Evolutionary conservation across 495 filamentous ascomycete species (phyloP).

Genomic region (Tirmania nivea): DNA sequence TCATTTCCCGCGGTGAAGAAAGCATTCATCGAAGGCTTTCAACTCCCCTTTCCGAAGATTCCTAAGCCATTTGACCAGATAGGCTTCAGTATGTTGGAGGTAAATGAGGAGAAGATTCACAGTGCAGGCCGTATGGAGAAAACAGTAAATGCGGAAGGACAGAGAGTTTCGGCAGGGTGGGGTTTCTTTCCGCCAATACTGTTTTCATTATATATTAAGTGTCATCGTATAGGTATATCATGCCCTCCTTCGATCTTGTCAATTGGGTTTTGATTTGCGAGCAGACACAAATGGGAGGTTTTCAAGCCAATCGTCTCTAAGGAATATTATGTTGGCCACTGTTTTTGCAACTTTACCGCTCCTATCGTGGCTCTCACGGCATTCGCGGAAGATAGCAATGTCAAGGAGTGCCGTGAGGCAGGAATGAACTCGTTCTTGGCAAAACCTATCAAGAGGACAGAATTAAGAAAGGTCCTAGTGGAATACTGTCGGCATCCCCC

Average conservation of each 20-base stretch:
- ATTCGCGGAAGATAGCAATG: constrained; percentile 74
- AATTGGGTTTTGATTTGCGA: constrained; percentile 71
- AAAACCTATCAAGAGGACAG: constrained; percentile 69
- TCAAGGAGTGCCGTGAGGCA: constrained; percentile 44
- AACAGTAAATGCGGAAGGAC: constrained; percentile 31
- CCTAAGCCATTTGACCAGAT: neutral
- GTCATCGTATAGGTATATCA: constrained; percentile 4
- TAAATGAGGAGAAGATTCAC: constrained; percentile 12
- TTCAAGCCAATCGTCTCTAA: constrained; percentile 50
- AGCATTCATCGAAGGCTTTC: neutral
- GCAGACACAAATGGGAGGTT: constrained; percentile 47
- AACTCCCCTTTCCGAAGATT: neutral
- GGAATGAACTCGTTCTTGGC: constrained; percentile 32
- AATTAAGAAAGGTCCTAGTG: constrained; percentile 56
- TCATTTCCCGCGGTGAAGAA: neutral
- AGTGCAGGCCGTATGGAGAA: constrained; percentile 16
- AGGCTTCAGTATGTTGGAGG: neutral
- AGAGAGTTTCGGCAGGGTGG: constrained; percentile 36
- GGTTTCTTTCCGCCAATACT: constrained; percentile 25
- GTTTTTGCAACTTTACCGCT: constrained; percentile 61
- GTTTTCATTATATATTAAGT: constrained; percentile 2
- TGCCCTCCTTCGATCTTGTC: constrained; percentile 26
- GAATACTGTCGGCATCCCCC: too few relatives aligned
- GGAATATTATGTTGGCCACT: constrained; percentile 57
- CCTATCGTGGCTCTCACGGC: constrained; percentile 85